Percentiles rank a stretch among this genome's conserved stretches.
These are phyloP conservation scores for Hygrophoropsis aurantiaca DNA, from an alignment of 768 basidiomycete genomes.

Conservation along the genomic window DNA sequence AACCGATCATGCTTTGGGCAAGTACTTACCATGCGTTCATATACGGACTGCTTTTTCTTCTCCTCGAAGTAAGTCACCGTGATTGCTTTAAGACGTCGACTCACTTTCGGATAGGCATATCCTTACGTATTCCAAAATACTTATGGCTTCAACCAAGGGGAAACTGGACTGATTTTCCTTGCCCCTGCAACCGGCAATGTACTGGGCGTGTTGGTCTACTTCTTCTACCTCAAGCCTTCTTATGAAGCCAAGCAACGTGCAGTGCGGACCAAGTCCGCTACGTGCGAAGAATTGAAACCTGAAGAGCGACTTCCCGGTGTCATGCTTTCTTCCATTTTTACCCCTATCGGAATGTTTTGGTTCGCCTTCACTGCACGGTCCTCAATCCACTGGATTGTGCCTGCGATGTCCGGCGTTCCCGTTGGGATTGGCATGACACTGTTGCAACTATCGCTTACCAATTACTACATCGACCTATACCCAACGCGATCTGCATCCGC, in stretches of 20 bases:
- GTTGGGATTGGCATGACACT: conserved; percentile 27
- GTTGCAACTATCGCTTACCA: conserved; percentile 22
- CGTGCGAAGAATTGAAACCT: conserved; percentile 15
- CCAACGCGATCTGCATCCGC: conserved; percentile 22
- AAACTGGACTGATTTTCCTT: conserved; percentile 20
- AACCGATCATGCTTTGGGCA: conserved; percentile 27
- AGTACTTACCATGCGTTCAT: conserved; percentile 27
- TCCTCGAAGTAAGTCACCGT: conserved; percentile 20
- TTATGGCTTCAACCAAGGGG: conserved; percentile 20
- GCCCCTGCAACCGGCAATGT: conserved; percentile 23
- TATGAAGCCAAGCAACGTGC: conserved; percentile 16
- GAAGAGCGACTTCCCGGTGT: conserved; percentile 21
- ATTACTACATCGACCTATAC: conserved; percentile 27
- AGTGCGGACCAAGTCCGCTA: conserved; percentile 13
- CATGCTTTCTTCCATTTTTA: conserved; percentile 16
- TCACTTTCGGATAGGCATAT: conserved; percentile 7
- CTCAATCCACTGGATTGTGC: conserved; percentile 18
- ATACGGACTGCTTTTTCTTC: conserved; percentile 26
- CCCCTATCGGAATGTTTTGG: conserved; percentile 25
- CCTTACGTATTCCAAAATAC: conserved; percentile 18
- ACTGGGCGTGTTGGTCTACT: conserved; percentile 21
- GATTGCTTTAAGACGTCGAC: neutral
- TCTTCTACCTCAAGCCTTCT: conserved; percentile 18
- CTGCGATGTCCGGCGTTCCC: conserved; percentile 23
- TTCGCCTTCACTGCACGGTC: conserved; percentile 21